Base-by-base conservation (phyloP, 164 flowering plant genomes). In the Liriodendron chinense region DNA sequence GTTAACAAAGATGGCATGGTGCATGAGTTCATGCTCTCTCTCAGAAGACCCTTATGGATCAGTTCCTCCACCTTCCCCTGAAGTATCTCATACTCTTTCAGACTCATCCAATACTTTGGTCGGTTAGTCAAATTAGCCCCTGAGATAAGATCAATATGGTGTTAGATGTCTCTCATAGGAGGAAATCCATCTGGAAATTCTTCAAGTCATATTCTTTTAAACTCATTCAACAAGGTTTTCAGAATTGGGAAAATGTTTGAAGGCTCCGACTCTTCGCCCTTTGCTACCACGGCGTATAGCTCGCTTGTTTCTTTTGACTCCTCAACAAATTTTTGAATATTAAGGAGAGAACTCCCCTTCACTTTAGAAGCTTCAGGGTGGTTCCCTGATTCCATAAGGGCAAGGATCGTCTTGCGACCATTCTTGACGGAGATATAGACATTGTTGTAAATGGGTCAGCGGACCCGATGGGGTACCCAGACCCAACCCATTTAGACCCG, bases 101-200 rank as follows among this genome's bases (percentile, higher is more conserved):
- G 71, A 24, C 56, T 71, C 65, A 66, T 77, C 1, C 75, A 20
- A 56, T 77, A 77, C 7, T 7, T 2, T 12, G 75, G 21, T 26
- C 24, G 22, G 50, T 72, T 72, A 1, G 75, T 68, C 3, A 71
- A 26, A 18, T 18, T 69, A 34, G 71, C 43, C 1, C 65, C 10
- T 16, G n/a, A 64, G 1, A 72, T 21, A 6, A 77, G 9, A 8
- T 65, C 65, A 48, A 77, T 71, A 1, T 20, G 34, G 14, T 72
- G 71, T 16, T 77, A 61, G 1, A 72, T 53, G 16, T 23, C 64
- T 2, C 71, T 9, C n/a, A 66, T 47, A 18, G 79, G 79, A 7
- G 73, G 53, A 13, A 72, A 56, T 1, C 65, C 65, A n/a, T 22
- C 7, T 22, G 65, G 34, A 10, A 71, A 0, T 12, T 61, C 49